These are phyloP conservation scores for Azolla pinnata DNA, from an alignment of 75 land plant genomes.

Conservation along the genomic window DNA sequence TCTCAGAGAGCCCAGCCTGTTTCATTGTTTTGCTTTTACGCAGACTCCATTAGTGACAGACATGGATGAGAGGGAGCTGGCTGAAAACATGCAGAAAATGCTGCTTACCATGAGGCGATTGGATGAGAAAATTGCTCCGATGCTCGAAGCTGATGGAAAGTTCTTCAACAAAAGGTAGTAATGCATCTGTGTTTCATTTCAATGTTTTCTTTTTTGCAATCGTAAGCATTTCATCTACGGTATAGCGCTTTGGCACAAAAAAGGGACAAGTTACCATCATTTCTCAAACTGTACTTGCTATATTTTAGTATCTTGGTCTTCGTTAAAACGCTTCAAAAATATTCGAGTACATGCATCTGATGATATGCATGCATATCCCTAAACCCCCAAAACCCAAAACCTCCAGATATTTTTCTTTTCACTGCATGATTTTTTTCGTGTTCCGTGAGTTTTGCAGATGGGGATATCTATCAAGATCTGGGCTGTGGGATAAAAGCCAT, in stretches of 20 bases:
- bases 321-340: too few relatives aligned
- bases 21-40: constrained; percentile 8
- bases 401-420: too few relatives aligned
- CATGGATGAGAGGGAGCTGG: constrained; percentile 70
- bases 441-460: constrained; percentile 43
- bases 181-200: too few relatives aligned
- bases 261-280: too few relatives aligned
- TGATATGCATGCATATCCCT: too few relatives aligned
- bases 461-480: constrained; percentile 95
- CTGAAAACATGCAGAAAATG: constrained; percentile 79
- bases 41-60: constrained; percentile 70
- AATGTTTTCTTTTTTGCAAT: constrained; percentile 3
- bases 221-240: too few relatives aligned
- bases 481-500: constrained; percentile 97
- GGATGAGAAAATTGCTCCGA: constrained; percentile 78
- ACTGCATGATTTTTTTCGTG: too few relatives aligned
- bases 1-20: background rate
- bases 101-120: constrained; percentile 69
- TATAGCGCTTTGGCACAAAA: too few relatives aligned
- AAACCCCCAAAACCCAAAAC: too few relatives aligned
- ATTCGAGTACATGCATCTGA: too few relatives aligned
- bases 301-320: too few relatives aligned
- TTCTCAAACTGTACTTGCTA: too few relatives aligned
- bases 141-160: constrained; percentile 91
- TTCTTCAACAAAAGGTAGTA: constrained; percentile 86